Evolutionary conservation across 169 alveolate species (phyloP).

Genomic region (Eimeria mitis): DNA sequence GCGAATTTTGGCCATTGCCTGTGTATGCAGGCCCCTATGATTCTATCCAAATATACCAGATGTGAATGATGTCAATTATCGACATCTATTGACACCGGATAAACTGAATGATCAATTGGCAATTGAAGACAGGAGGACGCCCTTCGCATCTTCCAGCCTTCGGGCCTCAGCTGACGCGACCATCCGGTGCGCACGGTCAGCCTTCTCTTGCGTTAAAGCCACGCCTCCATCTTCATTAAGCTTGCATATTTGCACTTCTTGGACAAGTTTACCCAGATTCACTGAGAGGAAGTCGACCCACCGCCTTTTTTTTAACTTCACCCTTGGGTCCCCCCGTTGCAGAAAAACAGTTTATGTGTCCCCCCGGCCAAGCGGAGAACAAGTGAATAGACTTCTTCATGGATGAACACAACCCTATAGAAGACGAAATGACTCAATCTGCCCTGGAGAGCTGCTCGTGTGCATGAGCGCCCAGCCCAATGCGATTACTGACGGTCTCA

Average conservation of each 20-base stretch:
- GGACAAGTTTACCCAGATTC: neutral
- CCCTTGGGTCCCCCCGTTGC: neutral
- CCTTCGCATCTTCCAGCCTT: neutral
- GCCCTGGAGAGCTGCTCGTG: neutral
- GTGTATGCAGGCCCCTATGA: neutral
- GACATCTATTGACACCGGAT: too few relatives aligned
- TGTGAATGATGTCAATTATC: neutral
- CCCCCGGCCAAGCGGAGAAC: neutral
- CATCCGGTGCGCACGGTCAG: neutral
- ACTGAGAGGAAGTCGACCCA: neutral
- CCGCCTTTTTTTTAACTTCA: neutral
- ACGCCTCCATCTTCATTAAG: neutral
- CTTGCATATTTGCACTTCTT: neutral
- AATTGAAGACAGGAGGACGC: conserved; percentile 3
- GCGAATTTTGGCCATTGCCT: neutral
- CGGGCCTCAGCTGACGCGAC: conserved; percentile 47
- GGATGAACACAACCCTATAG: neutral
- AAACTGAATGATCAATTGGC: neutral
- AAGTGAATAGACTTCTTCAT: neutral
- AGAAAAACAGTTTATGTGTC: neutral
- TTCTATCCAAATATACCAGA: neutral
- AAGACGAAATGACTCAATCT: neutral
- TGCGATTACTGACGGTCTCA: neutral
- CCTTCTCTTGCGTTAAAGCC: neutral
- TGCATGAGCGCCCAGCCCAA: neutral